A percentile compares a stretch with the other conserved stretches of the same genome.
Evolutionary conservation across 257 asterid species (phyloP).

Genomic region (Nicotiana obtusifolia): DNA sequence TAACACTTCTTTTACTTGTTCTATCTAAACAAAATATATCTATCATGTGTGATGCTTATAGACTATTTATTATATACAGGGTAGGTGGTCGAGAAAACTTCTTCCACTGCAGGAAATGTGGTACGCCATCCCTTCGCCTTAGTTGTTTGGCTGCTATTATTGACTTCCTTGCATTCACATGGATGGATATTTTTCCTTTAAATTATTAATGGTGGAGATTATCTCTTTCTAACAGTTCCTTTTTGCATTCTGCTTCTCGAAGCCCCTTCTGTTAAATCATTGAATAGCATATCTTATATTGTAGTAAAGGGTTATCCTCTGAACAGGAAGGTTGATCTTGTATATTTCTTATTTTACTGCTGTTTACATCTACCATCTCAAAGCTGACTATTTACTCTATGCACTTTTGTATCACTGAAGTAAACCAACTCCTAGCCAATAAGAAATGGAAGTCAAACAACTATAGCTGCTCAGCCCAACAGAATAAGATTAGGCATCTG

Average conservation of each 20-base stretch:
- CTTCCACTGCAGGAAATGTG: slow-evolving; percentile 89
- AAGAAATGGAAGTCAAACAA: neutral
- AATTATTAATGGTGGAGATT: neutral
- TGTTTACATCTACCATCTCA: neutral
- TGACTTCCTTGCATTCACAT: neutral
- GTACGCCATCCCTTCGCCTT: slow-evolving; percentile 32
- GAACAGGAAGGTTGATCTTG: neutral
- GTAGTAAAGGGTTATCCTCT: neutral
- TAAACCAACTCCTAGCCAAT: neutral
- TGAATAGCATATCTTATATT: neutral
- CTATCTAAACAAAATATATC: neutral
- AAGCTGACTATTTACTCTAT: neutral
- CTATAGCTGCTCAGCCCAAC: neutral
- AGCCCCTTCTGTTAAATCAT: neutral
- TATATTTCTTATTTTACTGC: neutral
- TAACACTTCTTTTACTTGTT: neutral
- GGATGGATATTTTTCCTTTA: neutral
- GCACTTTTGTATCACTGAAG: neutral
- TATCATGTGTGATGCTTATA: slow-evolving; percentile 9
- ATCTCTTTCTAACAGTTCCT: neutral
- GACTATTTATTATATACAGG: slow-evolving; percentile 39
- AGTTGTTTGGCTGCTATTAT: neutral
- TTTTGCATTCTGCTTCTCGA: neutral
- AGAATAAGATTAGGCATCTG: neutral
- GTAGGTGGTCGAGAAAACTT: slow-evolving; percentile 86